phyloP scores from a whole-genome alignment of 78 protist species.

The Guillardia theta region DNA sequence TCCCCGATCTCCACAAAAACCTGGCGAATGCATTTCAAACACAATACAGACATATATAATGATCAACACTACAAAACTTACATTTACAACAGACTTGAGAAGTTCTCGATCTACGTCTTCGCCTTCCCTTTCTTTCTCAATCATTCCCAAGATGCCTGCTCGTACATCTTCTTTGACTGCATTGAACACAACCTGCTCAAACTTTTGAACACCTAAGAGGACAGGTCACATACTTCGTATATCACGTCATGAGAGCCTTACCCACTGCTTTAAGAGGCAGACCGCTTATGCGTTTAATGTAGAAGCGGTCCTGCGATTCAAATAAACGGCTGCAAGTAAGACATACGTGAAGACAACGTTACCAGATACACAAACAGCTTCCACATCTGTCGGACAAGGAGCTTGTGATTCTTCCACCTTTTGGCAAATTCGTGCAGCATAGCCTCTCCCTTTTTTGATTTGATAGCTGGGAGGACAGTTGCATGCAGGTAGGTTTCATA shows the following conservation, averaged over 20 bases:
- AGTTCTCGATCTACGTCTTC: constrained; percentile 34
- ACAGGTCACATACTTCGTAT: background rate
- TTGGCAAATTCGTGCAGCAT: constrained; percentile 52
- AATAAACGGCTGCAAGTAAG: background rate
- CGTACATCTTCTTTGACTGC: constrained; percentile 49
- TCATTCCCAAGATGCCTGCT: background rate
- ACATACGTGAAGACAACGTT: background rate
- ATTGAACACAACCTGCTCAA: constrained; percentile 43
- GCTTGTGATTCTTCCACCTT: constrained; percentile 56
- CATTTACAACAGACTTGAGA: constrained; percentile 33
- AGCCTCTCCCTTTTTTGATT: constrained; percentile 9
- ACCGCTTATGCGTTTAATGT: constrained; percentile 40
- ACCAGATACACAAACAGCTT: constrained; percentile 48
- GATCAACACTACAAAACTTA: background rate
- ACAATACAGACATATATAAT: background rate
- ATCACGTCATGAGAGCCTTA: too few relatives aligned
- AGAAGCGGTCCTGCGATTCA: constrained; percentile 48
- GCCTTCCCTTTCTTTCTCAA: constrained; percentile 47
- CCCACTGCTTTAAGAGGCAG: constrained; percentile 23
- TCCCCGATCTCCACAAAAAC: constrained; percentile 42
- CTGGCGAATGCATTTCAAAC: background rate
- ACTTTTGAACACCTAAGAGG: constrained; percentile 28
- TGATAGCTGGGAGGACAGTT: constrained; percentile 41
- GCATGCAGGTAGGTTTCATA: background rate
- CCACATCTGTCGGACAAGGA: constrained; percentile 32